Percentiles rank a stretch among this genome's conserved stretches.
Conservation (phyloP, 805 yeast species). For the Yarrowia sp. region DNA sequence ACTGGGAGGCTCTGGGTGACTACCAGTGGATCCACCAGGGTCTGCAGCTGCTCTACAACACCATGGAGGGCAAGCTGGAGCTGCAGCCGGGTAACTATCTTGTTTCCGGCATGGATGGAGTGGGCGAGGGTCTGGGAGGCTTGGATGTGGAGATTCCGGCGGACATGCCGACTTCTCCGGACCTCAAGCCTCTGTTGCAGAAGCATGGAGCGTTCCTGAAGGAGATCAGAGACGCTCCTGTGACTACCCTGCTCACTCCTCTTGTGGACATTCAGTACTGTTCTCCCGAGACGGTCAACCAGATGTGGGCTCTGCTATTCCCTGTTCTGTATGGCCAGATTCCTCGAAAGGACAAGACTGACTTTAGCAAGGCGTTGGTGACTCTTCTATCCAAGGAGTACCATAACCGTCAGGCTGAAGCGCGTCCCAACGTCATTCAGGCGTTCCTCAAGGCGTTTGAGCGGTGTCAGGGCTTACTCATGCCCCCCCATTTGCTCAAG, state of each 20-base stretch:
- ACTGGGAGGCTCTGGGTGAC: slow-evolving; percentile 94
- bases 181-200: slow-evolving; percentile 38
- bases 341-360: slow-evolving; percentile 75
- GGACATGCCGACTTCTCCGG: slow-evolving; percentile 35
- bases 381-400: slow-evolving; percentile 83
- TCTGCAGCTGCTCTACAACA: slow-evolving; percentile 75
- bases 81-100: slow-evolving; percentile 47
- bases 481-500: slow-evolving; percentile 89
- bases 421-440: slow-evolving; percentile 82
- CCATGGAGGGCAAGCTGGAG: slow-evolving; percentile 55
- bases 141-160: slow-evolving; percentile 30
- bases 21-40: slow-evolving; percentile 96
- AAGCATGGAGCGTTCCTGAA: slow-evolving; percentile 40
- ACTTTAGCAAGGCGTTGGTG: slow-evolving; percentile 77
- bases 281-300: slow-evolving; percentile 73
- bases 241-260: slow-evolving; percentile 53
- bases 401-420: slow-evolving; percentile 84
- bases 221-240: slow-evolving; percentile 37
- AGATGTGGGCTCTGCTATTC: slow-evolving; percentile 80
- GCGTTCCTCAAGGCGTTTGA: slow-evolving; percentile 77
- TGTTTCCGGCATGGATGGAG: slow-evolving; percentile 37
- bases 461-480: slow-evolving; percentile 59
- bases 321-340: slow-evolving; percentile 75
- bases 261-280: slow-evolving; percentile 78
- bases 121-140: slow-evolving; percentile 34